Evolutionary conservation across 225 moss, liverwort and hornwort species (phyloP).

Genomic region (Straminergon stramineum): DNA sequence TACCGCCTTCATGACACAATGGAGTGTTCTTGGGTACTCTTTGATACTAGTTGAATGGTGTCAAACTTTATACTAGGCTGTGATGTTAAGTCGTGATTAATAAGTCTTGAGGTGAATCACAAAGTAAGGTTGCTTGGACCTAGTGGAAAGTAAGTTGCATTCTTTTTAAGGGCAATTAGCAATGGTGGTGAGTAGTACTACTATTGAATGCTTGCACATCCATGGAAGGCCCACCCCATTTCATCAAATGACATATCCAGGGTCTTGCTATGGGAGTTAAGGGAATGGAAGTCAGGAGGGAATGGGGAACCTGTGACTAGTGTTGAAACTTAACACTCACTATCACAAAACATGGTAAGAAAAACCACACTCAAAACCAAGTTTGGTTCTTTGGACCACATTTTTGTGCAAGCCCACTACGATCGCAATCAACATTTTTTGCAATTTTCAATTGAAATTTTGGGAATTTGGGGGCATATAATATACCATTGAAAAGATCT

Average conservation of each 20-base stretch:
- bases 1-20: neutral
- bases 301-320: neutral
- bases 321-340: neutral
- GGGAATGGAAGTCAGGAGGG: no score
- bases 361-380: no score
- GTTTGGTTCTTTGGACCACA: no score
- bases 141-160: neutral
- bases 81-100: neutral
- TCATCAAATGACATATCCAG: rapidly evolving
- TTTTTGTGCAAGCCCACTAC: no score
- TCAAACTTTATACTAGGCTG: rapidly evolving
- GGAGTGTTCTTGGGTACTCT: neutral
- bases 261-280: neutral
- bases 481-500: no score
- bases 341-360: no score
- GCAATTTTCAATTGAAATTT: no score
- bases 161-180: rapidly evolving
- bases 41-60: neutral
- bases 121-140: neutral
- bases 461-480: no score
- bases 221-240: neutral
- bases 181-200: rapidly evolving
- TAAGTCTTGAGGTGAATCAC: neutral
- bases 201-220: rapidly evolving
- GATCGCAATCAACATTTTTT: no score